Conservation (phyloP, 192 early-diverging fungal genomes). For the Chytriomyces sp. region DNA sequence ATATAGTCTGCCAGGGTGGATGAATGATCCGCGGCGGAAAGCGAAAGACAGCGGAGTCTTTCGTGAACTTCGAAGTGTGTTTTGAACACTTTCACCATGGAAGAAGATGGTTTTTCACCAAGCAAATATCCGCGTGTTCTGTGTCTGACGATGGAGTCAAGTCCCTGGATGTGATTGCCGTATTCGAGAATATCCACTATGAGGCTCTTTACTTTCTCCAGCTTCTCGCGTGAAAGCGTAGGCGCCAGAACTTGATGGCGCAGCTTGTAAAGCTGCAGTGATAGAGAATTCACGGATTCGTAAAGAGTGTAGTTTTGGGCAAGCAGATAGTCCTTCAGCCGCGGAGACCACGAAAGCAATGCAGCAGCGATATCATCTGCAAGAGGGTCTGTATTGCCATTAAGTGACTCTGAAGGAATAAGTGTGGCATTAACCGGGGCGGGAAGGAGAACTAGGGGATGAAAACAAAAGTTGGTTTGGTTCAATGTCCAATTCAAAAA, state of each 20-base stretch:
- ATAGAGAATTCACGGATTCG: slow-evolving; percentile 57
- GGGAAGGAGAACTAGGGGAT: no score
- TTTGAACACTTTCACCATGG: slow-evolving; percentile 62
- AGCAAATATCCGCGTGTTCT: slow-evolving; percentile 62
- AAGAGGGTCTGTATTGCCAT: slow-evolving; percentile 62
- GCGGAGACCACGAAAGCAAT: slow-evolving; percentile 65
- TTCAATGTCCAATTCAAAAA: no score
- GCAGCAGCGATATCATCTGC: slow-evolving; percentile 71
- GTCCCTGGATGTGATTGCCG: slow-evolving; percentile 59
- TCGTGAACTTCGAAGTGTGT: slow-evolving; percentile 52
- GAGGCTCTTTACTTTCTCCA: slow-evolving; percentile 56
- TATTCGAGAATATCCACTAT: slow-evolving; percentile 61
- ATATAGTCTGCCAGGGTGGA: slow-evolving; percentile 1
- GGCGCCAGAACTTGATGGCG: slow-evolving; percentile 64
- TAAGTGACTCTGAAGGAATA: slow-evolving; percentile 51
- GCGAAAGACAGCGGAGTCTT: neutral
- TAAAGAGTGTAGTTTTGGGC: slow-evolving; percentile 62
- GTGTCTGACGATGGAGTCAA: slow-evolving; percentile 66
- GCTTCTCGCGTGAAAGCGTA: slow-evolving; percentile 65
- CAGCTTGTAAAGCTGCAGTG: slow-evolving; percentile 64
- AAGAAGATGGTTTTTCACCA: slow-evolving; percentile 56
- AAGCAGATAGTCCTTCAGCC: slow-evolving; percentile 57
- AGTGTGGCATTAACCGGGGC: slow-evolving; percentile 31
- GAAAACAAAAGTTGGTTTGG: no score
- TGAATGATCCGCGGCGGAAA: neutral